A percentile compares a stretch with the other conserved stretches of the same genome.
Evolutionary conservation across 1,284 basidiomycete species (phyloP).

Genomic region (Malassezia dermatis): DNA sequence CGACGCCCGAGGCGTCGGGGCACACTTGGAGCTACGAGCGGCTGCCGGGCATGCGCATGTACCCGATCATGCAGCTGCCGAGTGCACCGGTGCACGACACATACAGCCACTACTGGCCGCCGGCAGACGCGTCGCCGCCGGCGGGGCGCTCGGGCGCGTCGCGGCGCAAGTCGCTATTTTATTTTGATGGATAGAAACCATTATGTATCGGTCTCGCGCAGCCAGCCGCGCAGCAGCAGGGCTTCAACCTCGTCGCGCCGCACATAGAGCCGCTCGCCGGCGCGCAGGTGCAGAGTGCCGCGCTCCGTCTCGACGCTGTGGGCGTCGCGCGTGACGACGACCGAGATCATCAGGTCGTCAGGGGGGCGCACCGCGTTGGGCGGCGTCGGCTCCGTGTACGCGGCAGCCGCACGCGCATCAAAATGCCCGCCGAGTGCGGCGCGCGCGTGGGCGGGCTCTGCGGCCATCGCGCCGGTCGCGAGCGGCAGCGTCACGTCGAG

Average conservation of each 20-base stretch:
- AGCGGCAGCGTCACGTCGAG: conserved; percentile 31
- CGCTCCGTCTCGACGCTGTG: conserved; percentile 76
- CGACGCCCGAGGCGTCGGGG: background rate
- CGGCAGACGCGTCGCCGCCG: background rate
- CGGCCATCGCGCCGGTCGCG: background rate
- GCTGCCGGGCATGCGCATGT: conserved; percentile 10
- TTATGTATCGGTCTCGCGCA: conserved; percentile 55
- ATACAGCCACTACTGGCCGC: conserved; percentile 11
- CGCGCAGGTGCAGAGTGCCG: conserved; percentile 73
- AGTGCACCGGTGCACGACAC: conserved; percentile 9
- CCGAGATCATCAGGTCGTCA: conserved; percentile 67
- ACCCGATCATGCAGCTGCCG: conserved; percentile 16
- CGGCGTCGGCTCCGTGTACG: conserved; percentile 1
- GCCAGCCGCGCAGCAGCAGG: conserved; percentile 77
- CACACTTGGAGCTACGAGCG: conserved; percentile 9
- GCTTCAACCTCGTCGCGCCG: conserved; percentile 76
- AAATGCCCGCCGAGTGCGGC: conserved; percentile 54
- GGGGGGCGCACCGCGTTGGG: conserved; percentile 52
- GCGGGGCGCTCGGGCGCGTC: background rate
- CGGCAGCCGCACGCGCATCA: conserved; percentile 29
- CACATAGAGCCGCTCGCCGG: conserved; percentile 77
- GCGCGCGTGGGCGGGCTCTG: background rate
- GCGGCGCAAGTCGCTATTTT: conserved; percentile 15
- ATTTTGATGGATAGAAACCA: conserved; percentile 7
- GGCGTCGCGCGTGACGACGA: conserved; percentile 69